Base-by-base conservation (phyloP, 768 basidiomycete genomes). In the Boletus reticulatus region DNA sequence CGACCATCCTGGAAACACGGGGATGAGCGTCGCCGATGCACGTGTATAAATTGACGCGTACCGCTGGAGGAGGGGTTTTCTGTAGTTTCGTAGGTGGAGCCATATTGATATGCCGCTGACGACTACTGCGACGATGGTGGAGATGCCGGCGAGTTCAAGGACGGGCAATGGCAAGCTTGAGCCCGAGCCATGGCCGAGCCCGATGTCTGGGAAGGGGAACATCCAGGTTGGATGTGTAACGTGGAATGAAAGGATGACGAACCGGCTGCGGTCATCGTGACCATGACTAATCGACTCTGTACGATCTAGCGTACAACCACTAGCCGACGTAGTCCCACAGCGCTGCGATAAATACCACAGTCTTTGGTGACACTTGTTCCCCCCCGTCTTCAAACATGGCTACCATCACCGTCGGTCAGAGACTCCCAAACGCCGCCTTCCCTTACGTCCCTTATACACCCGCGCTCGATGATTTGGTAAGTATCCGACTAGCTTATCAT, bases 71-170 rank as follows among this genome's bases (percentile, higher is more conserved):
- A 81, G 68, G 8, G 92, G 91, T 69, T 92, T 89, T 54, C 92
- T 77, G 66, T 96, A 96, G 69, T 91, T 94, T 69, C 89, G 85
- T 53, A 95, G 76, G 53, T 95, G 94, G 4, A 91, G 76, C 63
- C 79, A 82, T 59, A 96, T 92, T 4, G 89, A 90, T 66, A 81
- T 78, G 20, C 81, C 78, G 11, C 89, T 89, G 22, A 94, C 81
- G 2, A 81, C 57, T 12, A 92, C 92, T 0, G 93, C 89, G 34
- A 89, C 67, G 4, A 84, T 50, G 0, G 92, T 85, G 6, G 79
- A 84, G 19, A 85, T 48, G 3, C 87, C 89, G 0, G 91, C 77
- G 20, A 84, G 65, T 22, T 79, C 60, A 42, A 94, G 80, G 29
- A 94, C 79, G 10, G 77, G 59, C 38, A 75, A 66, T 62, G 84